These are phyloP conservation scores for Xylaria sp. DNA, from an alignment of 2,329 filamentous ascomycete species.

Conservation along the genomic window DNA sequence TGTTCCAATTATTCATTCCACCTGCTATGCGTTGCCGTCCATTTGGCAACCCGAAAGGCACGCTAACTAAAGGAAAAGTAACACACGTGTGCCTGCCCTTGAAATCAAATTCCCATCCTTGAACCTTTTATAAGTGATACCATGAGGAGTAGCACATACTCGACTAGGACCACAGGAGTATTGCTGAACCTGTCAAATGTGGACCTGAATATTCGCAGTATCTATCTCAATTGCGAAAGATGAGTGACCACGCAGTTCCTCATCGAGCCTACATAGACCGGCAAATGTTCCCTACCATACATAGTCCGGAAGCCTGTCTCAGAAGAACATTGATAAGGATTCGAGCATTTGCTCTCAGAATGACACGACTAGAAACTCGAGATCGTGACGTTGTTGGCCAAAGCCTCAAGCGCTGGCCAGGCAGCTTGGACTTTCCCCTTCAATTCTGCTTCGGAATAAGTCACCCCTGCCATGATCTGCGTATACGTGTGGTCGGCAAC, in stretches of 20 bases:
- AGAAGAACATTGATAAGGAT: neutral
- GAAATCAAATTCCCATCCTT: neutral
- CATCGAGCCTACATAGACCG: neutral
- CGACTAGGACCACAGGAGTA: neutral
- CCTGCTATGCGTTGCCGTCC: neutral
- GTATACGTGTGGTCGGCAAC: slow-evolving; percentile 34
- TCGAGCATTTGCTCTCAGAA: neutral
- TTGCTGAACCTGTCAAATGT: neutral
- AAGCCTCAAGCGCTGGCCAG: slow-evolving; percentile 32
- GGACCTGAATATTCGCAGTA: too few relatives aligned
- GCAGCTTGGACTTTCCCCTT: slow-evolving; percentile 26
- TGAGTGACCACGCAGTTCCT: too few relatives aligned
- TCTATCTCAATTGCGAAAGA: neutral
- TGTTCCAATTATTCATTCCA: neutral
- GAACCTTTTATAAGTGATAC: neutral
- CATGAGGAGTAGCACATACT: neutral
- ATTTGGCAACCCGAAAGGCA: neutral
- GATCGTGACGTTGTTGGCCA: slow-evolving; percentile 28
- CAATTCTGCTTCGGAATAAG: slow-evolving; percentile 31
- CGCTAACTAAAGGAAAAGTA: neutral
- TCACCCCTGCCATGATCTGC: slow-evolving; percentile 35
- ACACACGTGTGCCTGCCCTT: neutral
- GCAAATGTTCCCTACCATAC: neutral
- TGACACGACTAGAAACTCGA: slow-evolving; percentile 19
- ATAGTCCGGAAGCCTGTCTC: neutral